Evolutionary conservation across 1,284 basidiomycete species (phyloP).

Genomic region (Tilletia caries): DNA sequence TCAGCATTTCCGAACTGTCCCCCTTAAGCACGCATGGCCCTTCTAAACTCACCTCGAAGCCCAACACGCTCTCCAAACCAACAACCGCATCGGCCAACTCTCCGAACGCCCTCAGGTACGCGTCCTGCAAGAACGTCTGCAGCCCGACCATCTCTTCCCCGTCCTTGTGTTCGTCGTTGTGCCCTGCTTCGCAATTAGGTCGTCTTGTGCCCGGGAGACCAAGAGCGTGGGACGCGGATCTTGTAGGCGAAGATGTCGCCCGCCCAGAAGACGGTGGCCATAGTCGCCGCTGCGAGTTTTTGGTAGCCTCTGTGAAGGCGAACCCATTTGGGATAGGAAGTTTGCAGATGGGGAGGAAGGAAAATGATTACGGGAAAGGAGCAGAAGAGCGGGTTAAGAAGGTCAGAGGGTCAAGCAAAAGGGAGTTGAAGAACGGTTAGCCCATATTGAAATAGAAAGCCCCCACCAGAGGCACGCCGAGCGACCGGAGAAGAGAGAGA

Average conservation of each 20-base stretch:
- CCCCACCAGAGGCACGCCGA: no score
- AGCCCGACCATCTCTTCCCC: slow-evolving; percentile 55
- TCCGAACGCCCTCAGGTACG: slow-evolving; percentile 76
- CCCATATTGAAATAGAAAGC: no score
- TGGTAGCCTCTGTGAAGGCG: slow-evolving; percentile 47
- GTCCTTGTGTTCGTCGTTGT: no score
- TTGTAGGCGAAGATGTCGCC: slow-evolving; percentile 73
- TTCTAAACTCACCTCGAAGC: slow-evolving; percentile 65
- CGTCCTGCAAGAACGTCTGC: slow-evolving; percentile 77
- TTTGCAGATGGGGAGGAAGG: no score
- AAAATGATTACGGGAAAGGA: no score
- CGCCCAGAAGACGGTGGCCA: slow-evolving; percentile 54
- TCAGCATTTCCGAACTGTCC: neutral
- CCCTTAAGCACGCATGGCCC: neutral
- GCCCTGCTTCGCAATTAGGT: no score
- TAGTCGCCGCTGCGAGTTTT: slow-evolving; percentile 52
- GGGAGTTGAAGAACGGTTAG: no score
- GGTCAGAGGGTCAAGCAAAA: no score
- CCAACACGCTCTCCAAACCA: slow-evolving; percentile 73
- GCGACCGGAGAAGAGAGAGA: no score
- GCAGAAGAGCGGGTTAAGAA: no score
- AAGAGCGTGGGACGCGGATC: slow-evolving; percentile 22
- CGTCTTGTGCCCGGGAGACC: neutral
- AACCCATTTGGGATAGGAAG: no score
- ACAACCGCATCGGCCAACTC: slow-evolving; percentile 68